Percentiles rank a stretch among this genome's conserved stretches.
phyloP scores from a whole-genome alignment of 129 eudicot genomes.

The Pulicaria dysenterica region DNA sequence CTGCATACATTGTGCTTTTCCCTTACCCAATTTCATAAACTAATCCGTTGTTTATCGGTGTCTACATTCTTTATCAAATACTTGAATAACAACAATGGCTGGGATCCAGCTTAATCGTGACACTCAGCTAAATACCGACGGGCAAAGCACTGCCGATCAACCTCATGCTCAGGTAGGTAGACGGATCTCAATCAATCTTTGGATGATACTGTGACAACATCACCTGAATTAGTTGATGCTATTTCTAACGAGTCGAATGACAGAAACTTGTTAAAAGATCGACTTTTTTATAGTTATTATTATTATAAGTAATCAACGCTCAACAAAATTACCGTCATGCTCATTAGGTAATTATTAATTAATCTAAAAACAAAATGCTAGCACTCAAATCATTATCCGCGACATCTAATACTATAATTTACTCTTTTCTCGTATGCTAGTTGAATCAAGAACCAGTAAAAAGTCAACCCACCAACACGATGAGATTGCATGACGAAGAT shows the following conservation, averaged over 20 bases:
- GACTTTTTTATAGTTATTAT: too few relatives aligned
- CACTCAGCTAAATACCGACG: slow-evolving; percentile 22
- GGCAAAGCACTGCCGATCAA: slow-evolving; percentile 15
- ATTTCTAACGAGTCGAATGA: too few relatives aligned
- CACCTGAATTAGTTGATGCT: background rate
- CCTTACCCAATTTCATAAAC: background rate
- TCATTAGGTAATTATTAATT: too few relatives aligned
- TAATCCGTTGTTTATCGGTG: background rate
- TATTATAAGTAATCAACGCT: too few relatives aligned
- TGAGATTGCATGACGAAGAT: background rate
- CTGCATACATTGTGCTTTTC: slow-evolving; percentile 9
- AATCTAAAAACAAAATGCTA: background rate
- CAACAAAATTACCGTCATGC: too few relatives aligned
- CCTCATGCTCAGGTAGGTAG: slow-evolving; percentile 3
- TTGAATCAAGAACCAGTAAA: background rate
- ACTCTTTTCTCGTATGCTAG: background rate
- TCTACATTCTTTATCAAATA: background rate
- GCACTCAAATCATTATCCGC: background rate
- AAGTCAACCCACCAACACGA: slow-evolving; percentile 21
- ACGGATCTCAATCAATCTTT: background rate
- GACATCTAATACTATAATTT: background rate
- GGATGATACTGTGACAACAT: background rate
- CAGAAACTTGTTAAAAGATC: too few relatives aligned
- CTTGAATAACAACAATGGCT: background rate
- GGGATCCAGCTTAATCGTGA: background rate